phyloP scores from a whole-genome alignment of 228 moss, liverwort and hornwort species.

The Sphagnum magellanicum region DNA sequence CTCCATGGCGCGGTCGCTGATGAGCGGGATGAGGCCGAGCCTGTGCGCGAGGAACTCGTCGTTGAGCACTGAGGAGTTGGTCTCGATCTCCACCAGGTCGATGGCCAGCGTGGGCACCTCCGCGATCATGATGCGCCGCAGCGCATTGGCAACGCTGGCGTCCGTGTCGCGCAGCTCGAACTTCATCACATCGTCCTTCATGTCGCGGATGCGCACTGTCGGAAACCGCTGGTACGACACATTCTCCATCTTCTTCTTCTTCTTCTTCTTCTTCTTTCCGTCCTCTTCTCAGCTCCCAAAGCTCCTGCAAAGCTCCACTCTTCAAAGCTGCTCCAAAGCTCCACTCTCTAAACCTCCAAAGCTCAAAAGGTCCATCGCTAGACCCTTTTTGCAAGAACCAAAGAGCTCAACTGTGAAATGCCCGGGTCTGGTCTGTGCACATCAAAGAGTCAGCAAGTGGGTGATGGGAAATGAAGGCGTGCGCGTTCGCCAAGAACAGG shows the following conservation, averaged over 20 bases:
- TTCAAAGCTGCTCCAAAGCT: too few relatives aligned
- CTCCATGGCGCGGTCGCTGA: constrained; percentile 94
- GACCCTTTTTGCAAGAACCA: too few relatives aligned
- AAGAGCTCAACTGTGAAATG: too few relatives aligned
- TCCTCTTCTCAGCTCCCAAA: too few relatives aligned
- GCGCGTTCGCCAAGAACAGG: too few relatives aligned
- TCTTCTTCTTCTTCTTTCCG: too few relatives aligned
- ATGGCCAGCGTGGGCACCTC: constrained; percentile 97
- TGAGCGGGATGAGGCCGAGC: constrained; percentile 80
- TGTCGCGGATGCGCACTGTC: constrained; percentile 84
- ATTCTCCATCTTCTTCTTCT: constrained; percentile 33
- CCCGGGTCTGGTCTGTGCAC: too few relatives aligned
- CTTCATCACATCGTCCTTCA: constrained; percentile 83
- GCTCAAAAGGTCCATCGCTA: too few relatives aligned
- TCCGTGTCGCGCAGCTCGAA: constrained; percentile 95
- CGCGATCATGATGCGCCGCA: constrained; percentile 91
- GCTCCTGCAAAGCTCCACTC: too few relatives aligned
- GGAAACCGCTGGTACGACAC: constrained; percentile 73
- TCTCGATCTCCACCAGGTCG: constrained; percentile 94
- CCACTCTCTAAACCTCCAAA: too few relatives aligned
- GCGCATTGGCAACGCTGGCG: constrained; percentile 93
- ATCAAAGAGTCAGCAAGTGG: too few relatives aligned
- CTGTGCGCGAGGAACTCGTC: constrained; percentile 96
- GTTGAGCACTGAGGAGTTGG: constrained; percentile 88
- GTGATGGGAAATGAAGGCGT: too few relatives aligned